Conservation (phyloP, 1,284 basidiomycete genomes). For the Irpex lacteus region DNA sequence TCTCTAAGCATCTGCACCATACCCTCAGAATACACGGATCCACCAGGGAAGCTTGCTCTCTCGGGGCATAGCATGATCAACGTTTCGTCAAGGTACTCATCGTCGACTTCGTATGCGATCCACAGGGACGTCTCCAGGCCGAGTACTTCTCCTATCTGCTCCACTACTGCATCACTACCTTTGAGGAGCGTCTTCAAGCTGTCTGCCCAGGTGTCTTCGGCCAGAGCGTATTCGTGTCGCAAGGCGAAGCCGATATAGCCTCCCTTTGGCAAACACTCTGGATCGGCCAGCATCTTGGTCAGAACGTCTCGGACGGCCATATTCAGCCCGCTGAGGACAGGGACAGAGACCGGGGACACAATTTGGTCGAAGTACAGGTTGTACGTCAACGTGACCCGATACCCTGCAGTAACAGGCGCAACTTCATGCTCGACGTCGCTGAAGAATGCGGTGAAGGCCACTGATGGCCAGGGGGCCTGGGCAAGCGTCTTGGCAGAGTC, state of each 20-base stretch:
- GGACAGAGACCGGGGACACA: neutral
- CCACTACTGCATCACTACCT: conserved; percentile 12
- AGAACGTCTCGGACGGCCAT: neutral
- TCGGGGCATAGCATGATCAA: neutral
- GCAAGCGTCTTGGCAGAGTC: conserved; percentile 14
- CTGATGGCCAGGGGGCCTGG: conserved; percentile 1
- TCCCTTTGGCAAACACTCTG: neutral
- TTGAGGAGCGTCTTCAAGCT: conserved; percentile 10
- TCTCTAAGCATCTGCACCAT: neutral
- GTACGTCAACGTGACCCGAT: conserved; percentile 39
- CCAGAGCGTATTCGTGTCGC: conserved; percentile 4
- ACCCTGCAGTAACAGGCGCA: conserved; percentile 32
- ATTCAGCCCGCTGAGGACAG: neutral
- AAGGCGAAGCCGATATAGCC: conserved; percentile 4
- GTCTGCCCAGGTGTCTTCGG: neutral
- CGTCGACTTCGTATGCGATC: neutral
- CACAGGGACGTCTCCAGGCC: neutral
- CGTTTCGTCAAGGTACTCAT: neutral
- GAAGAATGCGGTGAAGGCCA: conserved; percentile 35
- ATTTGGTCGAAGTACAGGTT: conserved; percentile 27
- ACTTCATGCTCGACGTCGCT: conserved; percentile 43
- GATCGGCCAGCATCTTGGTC: neutral
- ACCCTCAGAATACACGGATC: neutral
- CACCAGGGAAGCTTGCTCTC: neutral
- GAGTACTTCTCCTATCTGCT: neutral